Conservation (phyloP, 2,329 filamentous ascomycete genomes). For the Curvularia verruculosa region DNA sequence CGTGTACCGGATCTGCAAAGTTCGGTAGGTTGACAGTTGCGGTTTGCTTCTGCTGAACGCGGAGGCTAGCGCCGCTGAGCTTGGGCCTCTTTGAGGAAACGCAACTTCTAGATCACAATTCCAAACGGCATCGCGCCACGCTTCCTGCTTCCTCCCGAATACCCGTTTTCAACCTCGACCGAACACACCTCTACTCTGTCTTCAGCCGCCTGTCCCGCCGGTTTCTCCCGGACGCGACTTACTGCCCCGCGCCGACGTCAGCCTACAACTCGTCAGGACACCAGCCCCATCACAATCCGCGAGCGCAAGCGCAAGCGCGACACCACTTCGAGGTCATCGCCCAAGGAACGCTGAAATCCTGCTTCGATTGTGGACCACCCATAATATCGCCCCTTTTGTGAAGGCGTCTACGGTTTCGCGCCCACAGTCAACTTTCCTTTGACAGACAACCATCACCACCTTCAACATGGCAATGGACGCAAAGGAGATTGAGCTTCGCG, state of each 20-base stretch:
- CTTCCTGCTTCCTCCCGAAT: constrained; percentile 1
- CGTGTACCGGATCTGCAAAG: constrained; percentile 5
- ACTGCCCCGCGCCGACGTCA: constrained; percentile 12
- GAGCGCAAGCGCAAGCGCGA: constrained; percentile 6
- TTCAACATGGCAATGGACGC: constrained; percentile 67
- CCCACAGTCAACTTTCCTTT: background rate
- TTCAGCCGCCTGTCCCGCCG: constrained; percentile 1
- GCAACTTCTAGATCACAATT: constrained; percentile 18
- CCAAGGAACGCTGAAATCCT: background rate
- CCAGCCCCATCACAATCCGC: constrained; percentile 7
- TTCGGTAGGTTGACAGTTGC: constrained; percentile 13
- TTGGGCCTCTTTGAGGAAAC: constrained; percentile 25
- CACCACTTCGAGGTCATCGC: background rate
- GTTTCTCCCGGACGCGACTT: constrained; percentile 14
- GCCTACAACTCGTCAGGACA: constrained; percentile 5
- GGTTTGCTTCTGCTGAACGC: constrained; percentile 22
- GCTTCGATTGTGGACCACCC: background rate
- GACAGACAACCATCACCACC: constrained; percentile 5
- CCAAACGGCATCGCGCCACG: constrained; percentile 8
- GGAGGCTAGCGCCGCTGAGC: constrained; percentile 24
- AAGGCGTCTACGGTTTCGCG: constrained; percentile 1
- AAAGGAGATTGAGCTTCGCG: constrained; percentile 78
- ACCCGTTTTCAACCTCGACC: background rate
- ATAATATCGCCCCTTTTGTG: background rate
- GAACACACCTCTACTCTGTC: background rate